phyloP scores from a whole-genome alignment of 305 asterid genomes.

The Fraxinus paxiana region DNA sequence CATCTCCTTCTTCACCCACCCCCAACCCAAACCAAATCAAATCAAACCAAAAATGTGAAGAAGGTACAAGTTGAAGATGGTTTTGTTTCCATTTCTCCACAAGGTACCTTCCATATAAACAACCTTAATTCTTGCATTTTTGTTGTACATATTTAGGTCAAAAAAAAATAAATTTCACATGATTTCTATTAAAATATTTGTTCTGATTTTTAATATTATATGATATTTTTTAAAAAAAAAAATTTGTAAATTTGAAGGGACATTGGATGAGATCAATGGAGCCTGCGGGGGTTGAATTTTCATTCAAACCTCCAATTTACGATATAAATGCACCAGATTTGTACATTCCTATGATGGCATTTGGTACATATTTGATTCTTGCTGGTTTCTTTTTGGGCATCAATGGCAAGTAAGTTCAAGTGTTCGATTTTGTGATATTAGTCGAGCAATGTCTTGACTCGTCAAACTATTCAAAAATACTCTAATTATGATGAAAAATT shows the following conservation, averaged over 20 bases:
- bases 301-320: constrained; percentile 47
- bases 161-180: neutral
- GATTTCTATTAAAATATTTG: neutral
- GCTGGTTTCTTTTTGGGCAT: constrained; percentile 56
- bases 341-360: constrained; percentile 65
- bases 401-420: constrained; percentile 47
- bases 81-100: constrained; percentile 58
- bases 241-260: constrained; percentile 33
- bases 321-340: constrained; percentile 73
- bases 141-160: neutral
- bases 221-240: too few species aligned
- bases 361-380: constrained; percentile 53
- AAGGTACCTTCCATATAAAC: constrained; percentile 33
- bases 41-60: too few species aligned
- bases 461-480: neutral
- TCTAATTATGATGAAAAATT: neutral
- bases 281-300: constrained; percentile 32
- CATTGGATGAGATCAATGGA: constrained; percentile 58
- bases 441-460: neutral
- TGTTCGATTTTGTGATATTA: neutral
- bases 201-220: neutral
- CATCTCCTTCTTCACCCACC: too few species aligned
- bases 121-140: neutral
- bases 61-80: constrained; percentile 40
- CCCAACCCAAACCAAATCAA: too few species aligned